phyloP scores from a whole-genome alignment of 2,329 filamentous ascomycete species.

The Ascochyta clinopodiicola region DNA sequence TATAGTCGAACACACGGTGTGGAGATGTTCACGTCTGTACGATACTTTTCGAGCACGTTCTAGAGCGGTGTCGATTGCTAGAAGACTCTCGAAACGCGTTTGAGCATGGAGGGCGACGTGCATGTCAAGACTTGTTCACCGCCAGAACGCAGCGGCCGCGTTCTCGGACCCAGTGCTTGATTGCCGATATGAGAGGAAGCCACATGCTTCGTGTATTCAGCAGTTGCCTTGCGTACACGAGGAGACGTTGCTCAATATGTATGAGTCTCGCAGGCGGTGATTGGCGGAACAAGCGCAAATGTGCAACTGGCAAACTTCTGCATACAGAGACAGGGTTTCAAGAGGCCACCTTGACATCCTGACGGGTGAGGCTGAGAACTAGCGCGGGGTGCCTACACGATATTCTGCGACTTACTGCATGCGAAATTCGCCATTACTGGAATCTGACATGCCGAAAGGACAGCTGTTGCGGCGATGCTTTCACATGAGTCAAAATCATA shows the following conservation, averaged over 20 bases:
- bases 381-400: constrained; percentile 1
- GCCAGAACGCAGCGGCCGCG: not conserved
- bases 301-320: constrained; percentile 2
- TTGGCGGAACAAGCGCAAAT: not conserved
- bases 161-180: too few species aligned
- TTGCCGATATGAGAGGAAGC: not conserved
- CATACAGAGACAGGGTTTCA: constrained; percentile 7
- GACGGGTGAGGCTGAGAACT: constrained; percentile 18
- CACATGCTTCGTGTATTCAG: not conserved
- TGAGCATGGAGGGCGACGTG: too few species aligned
- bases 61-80: not conserved
- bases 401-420: not conserved
- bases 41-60: not conserved
- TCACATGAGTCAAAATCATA: not conserved
- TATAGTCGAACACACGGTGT: not conserved
- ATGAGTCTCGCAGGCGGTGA: not conserved
- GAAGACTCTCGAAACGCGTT: not conserved
- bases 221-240: not conserved
- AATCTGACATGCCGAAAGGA: constrained; percentile 1
- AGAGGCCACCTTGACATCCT: constrained; percentile 17
- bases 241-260: constrained; percentile 1
- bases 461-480: not conserved
- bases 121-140: not conserved
- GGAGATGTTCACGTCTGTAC: too few species aligned
- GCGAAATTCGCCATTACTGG: not conserved